Evolutionary conservation across 176 grass and related monocot genomes (phyloP).

Genomic region (Poa annua): DNA sequence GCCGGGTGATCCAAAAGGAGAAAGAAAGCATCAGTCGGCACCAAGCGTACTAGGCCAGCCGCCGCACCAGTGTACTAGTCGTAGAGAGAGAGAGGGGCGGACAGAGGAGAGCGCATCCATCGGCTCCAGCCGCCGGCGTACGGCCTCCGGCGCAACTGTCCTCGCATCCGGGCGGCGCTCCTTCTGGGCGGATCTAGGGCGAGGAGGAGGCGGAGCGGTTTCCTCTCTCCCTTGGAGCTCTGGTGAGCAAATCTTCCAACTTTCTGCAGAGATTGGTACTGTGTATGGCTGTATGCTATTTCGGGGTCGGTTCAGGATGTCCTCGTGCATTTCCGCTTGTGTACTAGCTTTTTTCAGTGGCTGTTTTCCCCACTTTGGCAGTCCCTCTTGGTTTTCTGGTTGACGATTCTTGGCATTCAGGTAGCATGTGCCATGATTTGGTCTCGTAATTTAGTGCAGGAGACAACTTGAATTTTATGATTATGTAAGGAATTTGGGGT

Average conservation of each 20-base stretch:
- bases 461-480: background rate
- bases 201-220: background rate
- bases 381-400: too few relatives aligned
- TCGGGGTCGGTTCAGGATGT: background rate
- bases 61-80: background rate
- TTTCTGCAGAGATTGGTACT: background rate
- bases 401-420: too few relatives aligned
- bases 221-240: background rate
- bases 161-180: background rate
- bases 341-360: too few relatives aligned
- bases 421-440: too few relatives aligned
- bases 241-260: slow-evolving; percentile 30
- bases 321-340: too few relatives aligned
- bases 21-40: slow-evolving; percentile 28
- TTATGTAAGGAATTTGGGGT: background rate
- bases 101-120: slow-evolving; percentile 32
- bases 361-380: too few relatives aligned
- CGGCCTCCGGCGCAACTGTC: slow-evolving; percentile 3
- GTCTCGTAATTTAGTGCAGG: too few relatives aligned
- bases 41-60: background rate
- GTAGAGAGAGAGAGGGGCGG: background rate
- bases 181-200: slow-evolving; percentile 36
- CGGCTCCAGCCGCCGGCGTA: slow-evolving; percentile 5
- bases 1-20: slow-evolving; percentile 48
- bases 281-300: background rate